Evolutionary conservation across 352 stramenopile species (phyloP).

Genomic region (Globisporangium lucens): DNA sequence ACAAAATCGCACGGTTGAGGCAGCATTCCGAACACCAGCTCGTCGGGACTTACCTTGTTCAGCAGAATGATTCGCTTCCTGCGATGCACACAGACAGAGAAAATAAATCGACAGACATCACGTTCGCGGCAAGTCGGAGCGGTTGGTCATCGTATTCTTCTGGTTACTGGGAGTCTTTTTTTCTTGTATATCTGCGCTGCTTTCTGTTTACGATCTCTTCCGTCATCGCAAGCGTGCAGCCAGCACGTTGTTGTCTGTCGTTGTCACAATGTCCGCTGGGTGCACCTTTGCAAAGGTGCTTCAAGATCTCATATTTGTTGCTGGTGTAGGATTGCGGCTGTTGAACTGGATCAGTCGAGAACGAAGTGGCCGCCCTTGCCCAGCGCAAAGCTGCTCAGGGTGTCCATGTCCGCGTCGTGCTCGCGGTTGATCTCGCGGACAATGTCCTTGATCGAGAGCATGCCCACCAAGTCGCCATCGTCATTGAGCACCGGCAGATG

Average conservation of each 20-base stretch:
- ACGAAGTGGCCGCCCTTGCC: slow-evolving; percentile 81
- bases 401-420: slow-evolving; percentile 77
- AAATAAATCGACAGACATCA: not conserved
- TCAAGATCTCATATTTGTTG: not conserved
- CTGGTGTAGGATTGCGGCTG: not conserved
- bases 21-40: no score
- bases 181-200: not conserved
- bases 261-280: not conserved
- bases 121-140: not conserved
- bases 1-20: no score
- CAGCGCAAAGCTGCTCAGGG: slow-evolving; percentile 72
- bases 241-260: not conserved
- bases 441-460: slow-evolving; percentile 95
- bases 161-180: not conserved
- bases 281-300: not conserved
- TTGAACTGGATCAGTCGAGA: slow-evolving; percentile 43
- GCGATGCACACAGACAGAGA: not conserved
- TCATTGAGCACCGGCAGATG: slow-evolving; percentile 94
- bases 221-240: not conserved
- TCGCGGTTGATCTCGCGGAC: slow-evolving; percentile 85
- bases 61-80: not conserved
- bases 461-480: slow-evolving; percentile 85
- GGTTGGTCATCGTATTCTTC: not conserved
- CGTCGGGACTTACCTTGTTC: not conserved
- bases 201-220: not conserved